phyloP scores from a whole-genome alignment of 805 yeast species.

The Saccharomycopsis amapae region DNA sequence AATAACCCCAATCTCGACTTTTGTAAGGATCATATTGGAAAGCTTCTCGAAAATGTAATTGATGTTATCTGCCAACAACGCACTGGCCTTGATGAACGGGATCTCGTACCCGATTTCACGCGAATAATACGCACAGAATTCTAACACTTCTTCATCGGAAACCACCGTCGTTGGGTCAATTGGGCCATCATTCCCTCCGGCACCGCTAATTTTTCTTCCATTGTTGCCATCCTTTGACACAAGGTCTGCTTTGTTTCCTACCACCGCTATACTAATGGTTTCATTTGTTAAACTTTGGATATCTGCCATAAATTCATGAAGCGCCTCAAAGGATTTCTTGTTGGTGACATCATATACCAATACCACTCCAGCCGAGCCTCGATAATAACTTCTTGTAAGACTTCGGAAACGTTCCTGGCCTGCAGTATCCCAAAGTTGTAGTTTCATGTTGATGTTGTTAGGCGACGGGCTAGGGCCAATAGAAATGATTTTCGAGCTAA shows the following conservation, averaged over 20 bases:
- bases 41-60: constrained; percentile 35
- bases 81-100: constrained; percentile 35
- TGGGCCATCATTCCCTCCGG: neutral
- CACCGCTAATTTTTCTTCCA: neutral
- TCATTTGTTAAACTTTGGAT: constrained; percentile 26
- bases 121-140: constrained; percentile 28
- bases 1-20: constrained; percentile 40
- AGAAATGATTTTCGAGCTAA: constrained; percentile 29
- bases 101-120: constrained; percentile 27
- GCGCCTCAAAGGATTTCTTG: constrained; percentile 24
- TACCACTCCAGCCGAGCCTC: constrained; percentile 34
- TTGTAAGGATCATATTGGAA: constrained; percentile 36
- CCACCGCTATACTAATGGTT: constrained; percentile 28
- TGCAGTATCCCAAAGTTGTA: constrained; percentile 35
- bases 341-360: constrained; percentile 31
- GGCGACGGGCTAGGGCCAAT: constrained; percentile 19
- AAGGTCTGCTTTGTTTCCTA: constrained; percentile 32
- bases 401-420: constrained; percentile 34
- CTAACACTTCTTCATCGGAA: constrained; percentile 30
- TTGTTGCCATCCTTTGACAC: neutral
- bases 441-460: constrained; percentile 24
- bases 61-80: constrained; percentile 36
- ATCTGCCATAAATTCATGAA: constrained; percentile 30
- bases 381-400: constrained; percentile 33
- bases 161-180: constrained; percentile 29